A percentile compares a stretch with the other conserved stretches of the same genome.
Evolutionary conservation across 2,329 filamentous ascomycete genomes (phyloP).

Genomic region (Fusarium staphyleae): DNA sequence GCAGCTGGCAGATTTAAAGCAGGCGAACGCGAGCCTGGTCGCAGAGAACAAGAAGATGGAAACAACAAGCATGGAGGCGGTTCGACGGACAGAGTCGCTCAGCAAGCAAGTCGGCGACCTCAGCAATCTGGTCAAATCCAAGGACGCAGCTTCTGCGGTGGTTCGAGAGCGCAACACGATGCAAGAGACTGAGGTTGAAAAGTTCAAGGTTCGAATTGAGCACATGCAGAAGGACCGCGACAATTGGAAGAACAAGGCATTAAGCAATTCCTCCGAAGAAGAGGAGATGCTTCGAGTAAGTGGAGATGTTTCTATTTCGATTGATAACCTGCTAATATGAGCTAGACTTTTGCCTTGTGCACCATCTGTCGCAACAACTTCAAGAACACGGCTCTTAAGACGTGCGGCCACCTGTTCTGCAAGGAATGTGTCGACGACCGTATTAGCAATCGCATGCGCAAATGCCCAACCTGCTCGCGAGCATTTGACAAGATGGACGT

Average conservation of each 20-base stretch:
- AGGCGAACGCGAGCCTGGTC: slow-evolving; percentile 74
- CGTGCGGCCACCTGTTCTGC: slow-evolving; percentile 95
- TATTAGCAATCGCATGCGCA: slow-evolving; percentile 86
- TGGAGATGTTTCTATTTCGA: slow-evolving; percentile 32
- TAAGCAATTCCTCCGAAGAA: slow-evolving; percentile 81
- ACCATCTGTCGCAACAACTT: slow-evolving; percentile 92
- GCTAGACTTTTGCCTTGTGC: slow-evolving; percentile 68
- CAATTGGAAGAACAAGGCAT: slow-evolving; percentile 81
- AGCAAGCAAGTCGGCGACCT: slow-evolving; percentile 80
- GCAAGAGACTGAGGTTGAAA: slow-evolving; percentile 79
- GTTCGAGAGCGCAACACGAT: slow-evolving; percentile 65
- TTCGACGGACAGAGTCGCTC: slow-evolving; percentile 73
- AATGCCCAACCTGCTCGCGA: slow-evolving; percentile 93
- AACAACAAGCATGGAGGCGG: slow-evolving; percentile 72
- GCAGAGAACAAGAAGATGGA: slow-evolving; percentile 79
- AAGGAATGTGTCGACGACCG: slow-evolving; percentile 88
- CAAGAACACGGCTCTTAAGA: slow-evolving; percentile 92
- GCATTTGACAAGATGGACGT: slow-evolving; percentile 91
- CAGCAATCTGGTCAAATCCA: slow-evolving; percentile 74
- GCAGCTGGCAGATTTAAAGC: slow-evolving; percentile 82
- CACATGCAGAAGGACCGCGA: slow-evolving; percentile 84
- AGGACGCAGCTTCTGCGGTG: slow-evolving; percentile 67
- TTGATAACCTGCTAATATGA: slow-evolving; percentile 28
- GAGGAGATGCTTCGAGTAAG: slow-evolving; percentile 87
- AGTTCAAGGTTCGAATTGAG: slow-evolving; percentile 77